Percentiles rank a stretch among this genome's conserved stretches.
These are phyloP conservation scores for Fusarium transvaalense DNA, from an alignment of 2,329 filamentous ascomycete species.

Conservation along the genomic window DNA sequence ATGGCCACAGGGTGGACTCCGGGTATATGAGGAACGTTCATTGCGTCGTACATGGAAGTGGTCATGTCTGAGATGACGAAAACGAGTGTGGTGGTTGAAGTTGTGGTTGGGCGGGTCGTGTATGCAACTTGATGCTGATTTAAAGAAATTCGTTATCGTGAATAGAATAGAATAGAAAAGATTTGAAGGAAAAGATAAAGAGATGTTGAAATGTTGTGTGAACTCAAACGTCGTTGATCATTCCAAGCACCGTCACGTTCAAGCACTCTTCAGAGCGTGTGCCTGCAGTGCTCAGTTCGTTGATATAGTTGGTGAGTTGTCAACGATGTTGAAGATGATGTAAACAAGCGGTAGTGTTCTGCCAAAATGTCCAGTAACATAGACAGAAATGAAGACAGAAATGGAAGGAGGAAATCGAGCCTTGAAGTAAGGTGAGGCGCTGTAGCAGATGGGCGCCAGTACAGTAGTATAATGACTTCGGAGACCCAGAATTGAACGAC, in stretches of 20 bases:
- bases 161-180: constrained; percentile 10
- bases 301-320: constrained; percentile 16
- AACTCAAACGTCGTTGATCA: constrained; percentile 17
- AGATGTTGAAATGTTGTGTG: constrained; percentile 5
- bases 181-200: background rate
- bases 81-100: constrained; percentile 5
- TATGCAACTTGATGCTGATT: background rate
- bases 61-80: constrained; percentile 52
- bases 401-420: constrained; percentile 45
- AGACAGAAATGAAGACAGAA: constrained; percentile 35
- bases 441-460: constrained; percentile 39
- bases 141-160: background rate
- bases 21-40: constrained; percentile 58
- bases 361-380: constrained; percentile 34
- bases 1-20: constrained; percentile 66
- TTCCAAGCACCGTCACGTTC: constrained; percentile 20
- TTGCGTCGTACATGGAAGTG: constrained; percentile 56
- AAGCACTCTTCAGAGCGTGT: constrained; percentile 25
- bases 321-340: constrained; percentile 27
- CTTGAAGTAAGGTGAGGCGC: constrained; percentile 46
- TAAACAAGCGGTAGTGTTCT: constrained; percentile 25
- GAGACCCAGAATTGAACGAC: constrained; percentile 48
- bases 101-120: background rate
- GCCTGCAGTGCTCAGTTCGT: constrained; percentile 17
- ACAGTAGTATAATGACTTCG: constrained; percentile 43